phyloP scores from a whole-genome alignment of 805 yeast genomes.

The Osmozyma mogii region DNA sequence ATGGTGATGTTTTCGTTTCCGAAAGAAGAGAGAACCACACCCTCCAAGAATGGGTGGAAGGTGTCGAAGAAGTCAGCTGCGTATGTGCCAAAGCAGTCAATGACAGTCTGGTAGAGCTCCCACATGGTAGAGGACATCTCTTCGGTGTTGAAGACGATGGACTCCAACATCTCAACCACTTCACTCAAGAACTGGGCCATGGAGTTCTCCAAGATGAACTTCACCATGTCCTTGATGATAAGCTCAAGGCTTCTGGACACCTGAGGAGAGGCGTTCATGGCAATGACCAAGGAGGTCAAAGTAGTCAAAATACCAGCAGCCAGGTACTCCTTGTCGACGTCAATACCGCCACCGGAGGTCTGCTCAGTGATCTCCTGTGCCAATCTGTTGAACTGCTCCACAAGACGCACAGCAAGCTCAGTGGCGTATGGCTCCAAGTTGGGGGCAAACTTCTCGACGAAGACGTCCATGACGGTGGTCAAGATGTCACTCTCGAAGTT shows the following conservation, averaged over 20 bases:
- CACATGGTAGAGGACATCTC: constrained; percentile 45
- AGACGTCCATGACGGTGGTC: constrained; percentile 38
- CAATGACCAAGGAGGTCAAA: constrained; percentile 33
- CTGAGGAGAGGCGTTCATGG: constrained; percentile 33
- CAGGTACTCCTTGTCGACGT: constrained; percentile 34
- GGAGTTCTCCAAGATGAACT: constrained; percentile 30
- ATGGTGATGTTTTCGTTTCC: constrained; percentile 23
- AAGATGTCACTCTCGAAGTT: constrained; percentile 35
- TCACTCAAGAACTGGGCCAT: constrained; percentile 31
- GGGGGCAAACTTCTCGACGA: constrained; percentile 35
- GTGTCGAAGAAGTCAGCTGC: constrained; percentile 53
- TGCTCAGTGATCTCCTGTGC: constrained; percentile 47
- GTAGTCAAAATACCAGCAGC: constrained; percentile 37
- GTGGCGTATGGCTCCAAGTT: constrained; percentile 22
- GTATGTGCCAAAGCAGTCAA: constrained; percentile 50
- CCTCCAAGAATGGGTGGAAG: constrained; percentile 50
- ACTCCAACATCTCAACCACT: constrained; percentile 40
- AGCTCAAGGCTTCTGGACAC: constrained; percentile 29
- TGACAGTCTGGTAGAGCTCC: constrained; percentile 41
- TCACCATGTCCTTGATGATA: constrained; percentile 25
- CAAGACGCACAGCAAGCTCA: constrained; percentile 45
- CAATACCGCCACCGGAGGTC: constrained; percentile 10
- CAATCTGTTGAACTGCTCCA: constrained; percentile 64
- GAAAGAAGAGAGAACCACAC: constrained; percentile 46
- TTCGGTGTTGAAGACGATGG: constrained; percentile 46